Evolutionary conservation across 208 protist species (phyloP), one percentile per base, ranked within the genome.

Genomic region (Acanthamoeba lenticulata): DNA sequence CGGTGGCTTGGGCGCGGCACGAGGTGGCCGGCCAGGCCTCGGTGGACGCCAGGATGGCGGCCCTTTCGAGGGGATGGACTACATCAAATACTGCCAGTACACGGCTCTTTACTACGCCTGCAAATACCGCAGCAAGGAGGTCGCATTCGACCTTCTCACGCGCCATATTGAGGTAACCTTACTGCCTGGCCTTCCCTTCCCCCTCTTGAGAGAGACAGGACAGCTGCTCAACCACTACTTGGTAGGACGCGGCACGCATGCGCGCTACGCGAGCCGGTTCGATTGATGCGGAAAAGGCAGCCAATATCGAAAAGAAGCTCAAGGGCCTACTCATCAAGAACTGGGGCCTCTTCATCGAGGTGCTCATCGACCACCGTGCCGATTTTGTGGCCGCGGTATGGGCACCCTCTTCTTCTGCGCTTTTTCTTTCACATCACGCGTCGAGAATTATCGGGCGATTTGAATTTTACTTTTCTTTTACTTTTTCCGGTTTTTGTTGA

Each of bases 61-160:
- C 44, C 45, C 83, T 21, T n/a, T 69, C 83, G 74, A 90, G 5
- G 74, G 74, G 19, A 85, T 85, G 57, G n/a, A 83, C 45, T 93
- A 74, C 67, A 77, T 93, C 67, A 93, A 74, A 38, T 93, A 93
- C 69, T 77, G 67, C 29, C 90, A 93, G 67, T 93, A 93, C 52
- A 93, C 90, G 29, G 65, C 90, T 11, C 67, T 69, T 24, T 93
- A 93, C 49, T 74, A 93, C 52, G 90, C 52, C 42, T 85, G 90
- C 90, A 93, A 93, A 32, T 62, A 83, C 36, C 45, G 90, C 90
- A 49, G 52, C 32, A 45, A 40, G 32, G 90, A 93, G 45, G 65
- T 93, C 9, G 62, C 52, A 21, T 55, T 81, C 32, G 90, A 93
- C 52, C 29, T 93, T 17, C 32, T 83, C 44, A 72, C 19, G 55